Conservation (phyloP, 805 yeast genomes). For the Hanseniaspora pseudoguilliermondii region DNA sequence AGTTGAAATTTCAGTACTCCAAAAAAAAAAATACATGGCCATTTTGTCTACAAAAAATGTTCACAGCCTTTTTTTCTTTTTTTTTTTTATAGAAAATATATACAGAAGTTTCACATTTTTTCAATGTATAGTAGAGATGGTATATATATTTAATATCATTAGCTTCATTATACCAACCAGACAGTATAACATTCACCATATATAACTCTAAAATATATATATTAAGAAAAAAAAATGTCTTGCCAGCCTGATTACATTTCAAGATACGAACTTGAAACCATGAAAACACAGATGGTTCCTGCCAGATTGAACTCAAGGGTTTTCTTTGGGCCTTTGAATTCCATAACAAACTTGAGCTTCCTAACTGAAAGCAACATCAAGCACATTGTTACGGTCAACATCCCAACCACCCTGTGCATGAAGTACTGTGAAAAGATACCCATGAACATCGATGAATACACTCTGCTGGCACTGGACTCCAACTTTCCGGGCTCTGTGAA, state of each 20-base stretch:
- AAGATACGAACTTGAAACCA: slow-evolving; percentile 16
- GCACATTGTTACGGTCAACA: slow-evolving; percentile 27
- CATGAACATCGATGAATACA: slow-evolving; percentile 22
- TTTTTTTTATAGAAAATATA: not conserved
- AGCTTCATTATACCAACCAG: no score
- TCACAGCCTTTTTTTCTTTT: not conserved
- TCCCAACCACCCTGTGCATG: slow-evolving; percentile 27
- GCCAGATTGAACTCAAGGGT: slow-evolving; percentile 32
- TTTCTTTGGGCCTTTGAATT: slow-evolving; percentile 37
- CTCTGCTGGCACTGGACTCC: slow-evolving; percentile 28
- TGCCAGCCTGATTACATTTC: slow-evolving; percentile 14
- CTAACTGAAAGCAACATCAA: slow-evolving; percentile 30
- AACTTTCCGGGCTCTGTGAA: slow-evolving; percentile 22
- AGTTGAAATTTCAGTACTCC: no score
- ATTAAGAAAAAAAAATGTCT: slow-evolving; percentile 9
- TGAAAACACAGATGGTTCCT: slow-evolving; percentile 25
- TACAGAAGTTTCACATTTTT: no score
- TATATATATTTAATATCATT: no score
- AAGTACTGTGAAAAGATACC: slow-evolving; percentile 22
- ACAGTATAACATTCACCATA: not conserved
- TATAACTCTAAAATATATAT: not conserved
- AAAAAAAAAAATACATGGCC: no score
- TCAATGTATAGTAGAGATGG: no score
- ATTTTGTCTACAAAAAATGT: not conserved
- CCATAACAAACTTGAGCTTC: slow-evolving; percentile 30